Percentiles rank a stretch among this genome's conserved stretches.
Evolutionary conservation across 2,329 filamentous ascomycete species (phyloP).

Genomic region (Coleophoma crateriformis): DNA sequence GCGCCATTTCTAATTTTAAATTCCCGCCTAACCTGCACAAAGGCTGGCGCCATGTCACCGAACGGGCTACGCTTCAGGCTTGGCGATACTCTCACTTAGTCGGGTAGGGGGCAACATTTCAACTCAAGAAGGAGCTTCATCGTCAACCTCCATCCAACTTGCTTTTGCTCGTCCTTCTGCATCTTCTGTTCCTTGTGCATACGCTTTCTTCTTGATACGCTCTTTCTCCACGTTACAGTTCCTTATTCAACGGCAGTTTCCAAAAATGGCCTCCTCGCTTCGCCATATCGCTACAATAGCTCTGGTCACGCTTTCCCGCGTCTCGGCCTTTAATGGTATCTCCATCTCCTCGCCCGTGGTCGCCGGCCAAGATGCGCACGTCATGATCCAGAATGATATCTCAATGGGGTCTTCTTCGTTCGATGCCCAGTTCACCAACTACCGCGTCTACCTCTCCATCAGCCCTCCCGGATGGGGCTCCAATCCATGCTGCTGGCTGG

Average conservation of each 20-base stretch:
- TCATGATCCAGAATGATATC: conserved; percentile 27
- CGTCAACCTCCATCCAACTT: no score
- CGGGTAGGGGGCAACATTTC: no score
- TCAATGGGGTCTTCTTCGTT: conserved; percentile 17
- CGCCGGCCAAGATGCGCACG: conserved; percentile 13
- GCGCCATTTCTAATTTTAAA: no score
- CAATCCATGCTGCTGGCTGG: conserved; percentile 28
- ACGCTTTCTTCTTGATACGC: not conserved
- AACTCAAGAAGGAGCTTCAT: no score
- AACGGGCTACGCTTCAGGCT: no score
- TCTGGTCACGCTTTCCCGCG: not conserved
- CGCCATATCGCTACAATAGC: not conserved
- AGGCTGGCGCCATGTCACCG: no score
- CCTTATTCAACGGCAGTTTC: not conserved
- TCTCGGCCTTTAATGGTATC: conserved; percentile 5
- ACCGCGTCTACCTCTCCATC: conserved; percentile 28
- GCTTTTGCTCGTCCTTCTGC: no score
- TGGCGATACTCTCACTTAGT: no score
- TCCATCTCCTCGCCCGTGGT: conserved; percentile 5
- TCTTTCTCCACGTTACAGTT: not conserved
- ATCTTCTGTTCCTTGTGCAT: not conserved
- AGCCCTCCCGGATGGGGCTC: conserved; percentile 23
- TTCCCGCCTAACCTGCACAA: no score
- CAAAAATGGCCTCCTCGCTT: not conserved
- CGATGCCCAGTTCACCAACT: conserved; percentile 17